Base-by-base conservation (phyloP, 2,329 filamentous ascomycete genomes). In the Volutella citrinella region DNA sequence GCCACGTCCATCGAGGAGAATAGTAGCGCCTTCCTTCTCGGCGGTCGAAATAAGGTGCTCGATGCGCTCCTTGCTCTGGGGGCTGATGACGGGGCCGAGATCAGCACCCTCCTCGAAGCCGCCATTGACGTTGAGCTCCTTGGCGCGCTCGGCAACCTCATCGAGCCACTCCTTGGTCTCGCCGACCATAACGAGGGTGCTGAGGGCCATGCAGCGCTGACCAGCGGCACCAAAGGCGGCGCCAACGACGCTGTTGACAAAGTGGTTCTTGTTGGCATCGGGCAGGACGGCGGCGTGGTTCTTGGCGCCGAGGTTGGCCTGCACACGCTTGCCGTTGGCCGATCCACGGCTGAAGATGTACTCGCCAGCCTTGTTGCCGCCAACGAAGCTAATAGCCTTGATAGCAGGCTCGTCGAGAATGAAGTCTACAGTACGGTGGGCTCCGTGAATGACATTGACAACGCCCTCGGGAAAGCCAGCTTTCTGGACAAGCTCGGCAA, bases 201-300 rank as follows among this genome's bases (percentile, higher is more conserved):
- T 88, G 38, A 93, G 70, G 22, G 87, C 87, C 87, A 93, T 93
- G 66, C 87, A 93, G 43, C 87, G 74, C 70, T 93, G 87, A 22
- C 87, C 87, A 16, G 87, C 87, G 45, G 87, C 87, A 46, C 87
- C 87, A 49, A 93, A 93, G 15, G 87, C 87, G 20, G 87, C 87
- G 46, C 87, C 87, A 5, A 86, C 78, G 46, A 93, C 86, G 26
- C 84, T 83, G 66, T 91, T 93, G 54, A 93, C 68, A 48, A 88
- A 87, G 54, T 90, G 84, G 70, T 93, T 90, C 76, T 89, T 91
- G 72, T 93, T 90, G 70, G 82, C 85, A 69, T 93, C 87, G 13
- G 87, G 87, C 42, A 91, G 76, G 19, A 93, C 81, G 33, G 84
- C 84, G 18, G 86, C 86, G 61, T 93, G 87, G 72, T 93, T 93